Evolutionary conservation across 305 asterid species (phyloP).

Genomic region (Fraxinus dipetala): DNA sequence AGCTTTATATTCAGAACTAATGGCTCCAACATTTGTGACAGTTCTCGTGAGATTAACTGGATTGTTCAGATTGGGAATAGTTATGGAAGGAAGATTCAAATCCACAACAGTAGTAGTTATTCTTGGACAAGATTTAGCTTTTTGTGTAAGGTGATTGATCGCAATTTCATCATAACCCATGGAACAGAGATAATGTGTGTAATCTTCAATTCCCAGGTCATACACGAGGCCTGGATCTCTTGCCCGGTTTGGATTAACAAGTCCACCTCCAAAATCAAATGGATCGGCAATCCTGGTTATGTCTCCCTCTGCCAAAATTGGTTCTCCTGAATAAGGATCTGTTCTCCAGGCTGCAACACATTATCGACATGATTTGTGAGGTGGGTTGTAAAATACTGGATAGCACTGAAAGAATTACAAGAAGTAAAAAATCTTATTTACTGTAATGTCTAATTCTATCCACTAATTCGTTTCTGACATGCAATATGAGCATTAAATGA

Average conservation of each 20-base stretch:
- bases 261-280: conserved; percentile 54
- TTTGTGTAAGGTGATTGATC: conserved; percentile 34
- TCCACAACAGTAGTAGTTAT: conserved; percentile 30
- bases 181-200: conserved; percentile 39
- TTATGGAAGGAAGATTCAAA: conserved; percentile 47
- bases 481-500: not conserved
- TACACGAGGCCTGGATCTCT: conserved; percentile 43
- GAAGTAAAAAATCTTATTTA: not conserved
- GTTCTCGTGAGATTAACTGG: conserved; percentile 33
- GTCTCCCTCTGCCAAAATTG: conserved; percentile 40
- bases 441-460: not conserved
- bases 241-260: conserved; percentile 41
- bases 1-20: conserved; percentile 29
- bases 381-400: not conserved
- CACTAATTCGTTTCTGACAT: not conserved
- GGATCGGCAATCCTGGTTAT: conserved; percentile 41
- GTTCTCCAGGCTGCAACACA: conserved; percentile 1
- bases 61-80: conserved; percentile 35
- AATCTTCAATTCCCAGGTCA: conserved; percentile 39
- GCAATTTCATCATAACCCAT: conserved; percentile 37
- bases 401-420: not conserved
- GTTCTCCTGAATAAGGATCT: conserved; percentile 34
- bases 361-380: not conserved
- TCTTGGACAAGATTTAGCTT: conserved; percentile 27
- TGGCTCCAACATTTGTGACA: conserved; percentile 44